Evolutionary conservation across 2,329 filamentous ascomycete genomes (phyloP), one percentile per base, ranked within the genome.

Genomic region (Fusarium marasasianum): DNA sequence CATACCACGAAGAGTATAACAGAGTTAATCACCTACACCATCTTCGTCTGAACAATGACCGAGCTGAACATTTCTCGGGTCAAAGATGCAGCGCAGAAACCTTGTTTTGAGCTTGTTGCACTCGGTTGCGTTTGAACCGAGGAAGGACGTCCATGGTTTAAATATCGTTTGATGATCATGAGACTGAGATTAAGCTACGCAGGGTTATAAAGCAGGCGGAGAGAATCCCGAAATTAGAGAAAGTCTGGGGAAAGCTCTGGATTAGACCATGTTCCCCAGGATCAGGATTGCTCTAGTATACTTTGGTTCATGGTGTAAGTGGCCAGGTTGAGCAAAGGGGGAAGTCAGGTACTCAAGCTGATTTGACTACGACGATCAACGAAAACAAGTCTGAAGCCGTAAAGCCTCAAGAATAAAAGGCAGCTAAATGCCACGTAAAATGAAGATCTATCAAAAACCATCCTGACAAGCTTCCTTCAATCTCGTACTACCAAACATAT

Each of bases 81-180:
- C 35, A 54, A 54, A 38, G 35, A 54, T 54, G n/a, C n/a, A 54
- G 24, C 51, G 35, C 5, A 29, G 4, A 1, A 54, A 15, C 9
- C 45, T 37, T 37, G 6, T 51, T 24, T 9, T 51, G 20, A 24
- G 24, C 35, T 6, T n/a, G 3, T 29, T 54, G 0, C 12, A 54
- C 51, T 54, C 51, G 51, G 35, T 18, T 13, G 18, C 18, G 24
- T 40, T 54, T 54, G 12, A 18, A 8, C 51, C 51, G 51, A 54
- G 24, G n/a, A 40, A 29, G 18, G 3, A 0, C 8, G 13, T 3
- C 0, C 35, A n/a, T 15, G n/a, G 3, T 17, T 10, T 26, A 24
- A 37, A 40, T 54, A 40, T 12, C 7, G 8, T 1, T 14, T 29
- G 24, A 6, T 18, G 35, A 26, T 26, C 24, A 54, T 54, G 51